Evolutionary conservation across 805 yeast species (phyloP), one percentile per base, ranked within the genome.

Genomic region (Diddensiella santjacobensis): DNA sequence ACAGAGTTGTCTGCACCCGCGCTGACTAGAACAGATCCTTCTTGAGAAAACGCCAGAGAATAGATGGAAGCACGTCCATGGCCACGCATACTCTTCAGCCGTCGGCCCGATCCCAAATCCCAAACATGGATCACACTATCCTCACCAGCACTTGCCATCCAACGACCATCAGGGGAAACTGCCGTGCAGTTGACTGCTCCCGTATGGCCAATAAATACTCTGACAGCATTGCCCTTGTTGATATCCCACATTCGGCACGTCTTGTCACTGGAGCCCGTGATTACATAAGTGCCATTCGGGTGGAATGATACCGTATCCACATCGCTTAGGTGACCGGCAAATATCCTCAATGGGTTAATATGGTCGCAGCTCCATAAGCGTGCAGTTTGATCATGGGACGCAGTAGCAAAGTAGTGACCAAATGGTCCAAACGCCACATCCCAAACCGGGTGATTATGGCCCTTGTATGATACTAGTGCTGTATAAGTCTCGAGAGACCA

Each of bases 241-340:
- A 93, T 81, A 66, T 93, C 99, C 99, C 99, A 93, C 97, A 93
- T 90, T 54, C 99, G 77, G 61, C 95, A 84, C 0, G 98, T 88
- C 69, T 89, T 88, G 68, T 93, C 99, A 54, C 90, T 80, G 3
- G 96, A 87, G 4, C 99, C 99, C 0, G 99, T 91, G 61, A 93
- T 83, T 4, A 93, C 81, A 64, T 93, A 93, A 42, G 90, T 85
- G 5, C 96, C 90, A 66, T 93, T 93, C 22, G 99, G 98, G 69
- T 93, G 99, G 77, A 91, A 93, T 43, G 82, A 83, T 31, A 91
- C 95, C 57, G 91, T 82, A 63, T 93, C 98, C 33, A 93, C 98
- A 70, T 93, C 99, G 60, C 88, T 86, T 59, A 90, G 77, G 68
- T 93, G 99, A 0, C 99, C 99, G 0, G 98, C 98, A 72, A 93